Conservation (phyloP, 805 yeast species). For the Starmera dryadoides region DNA sequence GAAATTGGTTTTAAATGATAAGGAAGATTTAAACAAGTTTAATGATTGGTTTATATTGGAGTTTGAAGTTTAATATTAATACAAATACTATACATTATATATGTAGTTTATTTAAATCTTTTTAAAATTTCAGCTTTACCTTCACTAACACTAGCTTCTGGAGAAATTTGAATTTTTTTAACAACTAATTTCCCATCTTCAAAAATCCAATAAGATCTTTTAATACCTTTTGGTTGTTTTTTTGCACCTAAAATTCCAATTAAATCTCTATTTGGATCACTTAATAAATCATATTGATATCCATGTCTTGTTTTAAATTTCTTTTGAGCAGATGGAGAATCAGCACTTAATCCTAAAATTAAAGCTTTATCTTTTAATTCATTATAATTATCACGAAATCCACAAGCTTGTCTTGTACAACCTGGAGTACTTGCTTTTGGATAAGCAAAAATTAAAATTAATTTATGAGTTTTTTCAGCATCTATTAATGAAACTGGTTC, state of each 20-base stretch:
- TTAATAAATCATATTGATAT: slow-evolving; percentile 65
- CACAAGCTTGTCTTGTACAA: slow-evolving; percentile 91
- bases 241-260: slow-evolving; percentile 77
- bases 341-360: slow-evolving; percentile 80
- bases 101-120: not conserved
- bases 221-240: slow-evolving; percentile 67
- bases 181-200: slow-evolving; percentile 58
- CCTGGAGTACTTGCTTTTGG: slow-evolving; percentile 96
- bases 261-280: slow-evolving; percentile 67
- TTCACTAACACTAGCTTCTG: slow-evolving; percentile 50
- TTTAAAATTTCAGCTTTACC: slow-evolving; percentile 50
- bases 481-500: slow-evolving; percentile 44
- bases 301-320: slow-evolving; percentile 66
- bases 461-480: slow-evolving; percentile 30
- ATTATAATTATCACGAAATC: slow-evolving; percentile 64
- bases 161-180: slow-evolving; percentile 34
- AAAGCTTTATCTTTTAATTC: slow-evolving; percentile 46
- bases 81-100: too few relatives aligned
- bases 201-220: slow-evolving; percentile 91
- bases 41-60: slow-evolving; percentile 22
- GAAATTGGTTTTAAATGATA: slow-evolving; percentile 12
- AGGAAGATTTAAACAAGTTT: slow-evolving; percentile 12
- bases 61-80: slow-evolving; percentile 14
- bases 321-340: slow-evolving; percentile 70
- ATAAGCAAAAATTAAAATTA: slow-evolving; percentile 63